A percentile compares a stretch with the other conserved stretches of the same genome.
phyloP scores from a whole-genome alignment of 1,284 basidiomycete species.

The Marasmius fiardii region DNA sequence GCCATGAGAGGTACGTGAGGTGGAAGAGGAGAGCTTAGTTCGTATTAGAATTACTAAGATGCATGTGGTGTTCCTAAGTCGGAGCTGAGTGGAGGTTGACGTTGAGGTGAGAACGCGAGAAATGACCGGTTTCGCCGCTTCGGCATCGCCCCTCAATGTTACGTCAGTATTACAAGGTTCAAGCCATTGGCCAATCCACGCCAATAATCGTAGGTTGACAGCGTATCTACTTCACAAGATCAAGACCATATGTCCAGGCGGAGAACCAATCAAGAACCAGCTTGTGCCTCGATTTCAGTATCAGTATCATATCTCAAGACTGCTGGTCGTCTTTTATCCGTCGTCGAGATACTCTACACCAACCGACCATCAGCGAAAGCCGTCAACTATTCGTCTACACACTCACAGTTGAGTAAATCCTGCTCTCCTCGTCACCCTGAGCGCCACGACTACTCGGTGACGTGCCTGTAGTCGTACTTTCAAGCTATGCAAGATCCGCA shows the following conservation, averaged over 20 bases:
- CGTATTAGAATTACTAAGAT: background rate
- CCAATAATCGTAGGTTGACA: too few species aligned
- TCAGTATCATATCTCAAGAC: background rate
- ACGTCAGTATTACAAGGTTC: too few species aligned
- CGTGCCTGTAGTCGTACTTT: background rate
- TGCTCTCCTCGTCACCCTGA: background rate
- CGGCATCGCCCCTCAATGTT: too few species aligned
- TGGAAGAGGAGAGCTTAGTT: background rate
- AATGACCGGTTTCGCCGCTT: too few species aligned
- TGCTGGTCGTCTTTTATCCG: background rate
- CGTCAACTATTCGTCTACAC: too few species aligned
- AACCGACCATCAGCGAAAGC: background rate
- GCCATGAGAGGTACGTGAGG: conserved; percentile 27
- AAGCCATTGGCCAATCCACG: background rate
- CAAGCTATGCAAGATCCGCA: background rate
- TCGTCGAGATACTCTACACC: background rate
- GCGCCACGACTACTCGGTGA: background rate
- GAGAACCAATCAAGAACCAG: background rate
- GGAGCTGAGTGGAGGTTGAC: background rate
- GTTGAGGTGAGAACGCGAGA: too few species aligned
- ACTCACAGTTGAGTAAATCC: background rate
- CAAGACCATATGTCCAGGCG: too few species aligned
- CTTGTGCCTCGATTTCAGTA: background rate
- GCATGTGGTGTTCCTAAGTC: background rate
- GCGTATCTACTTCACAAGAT: background rate